A percentile compares a stretch with the other conserved stretches of the same genome.
phyloP scores from a whole-genome alignment of 352 stramenopile species.

The Phytophthora kernoviae region DNA sequence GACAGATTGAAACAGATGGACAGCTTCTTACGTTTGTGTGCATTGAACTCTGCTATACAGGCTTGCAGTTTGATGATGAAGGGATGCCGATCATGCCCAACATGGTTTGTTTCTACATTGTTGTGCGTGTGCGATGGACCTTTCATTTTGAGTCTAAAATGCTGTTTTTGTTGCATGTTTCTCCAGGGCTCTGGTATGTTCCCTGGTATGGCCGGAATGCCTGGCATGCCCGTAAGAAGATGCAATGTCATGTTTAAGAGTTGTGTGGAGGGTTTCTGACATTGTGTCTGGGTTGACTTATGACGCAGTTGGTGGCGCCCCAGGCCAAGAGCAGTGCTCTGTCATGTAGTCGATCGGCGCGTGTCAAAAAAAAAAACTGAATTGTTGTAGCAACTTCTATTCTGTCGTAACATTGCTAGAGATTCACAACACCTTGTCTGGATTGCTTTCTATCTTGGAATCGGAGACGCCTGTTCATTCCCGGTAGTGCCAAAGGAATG shows the following conservation, averaged over 20 bases:
- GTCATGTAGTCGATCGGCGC: slow-evolving; percentile 55
- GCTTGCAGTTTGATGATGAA: slow-evolving; percentile 96
- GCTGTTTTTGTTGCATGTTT: not conserved
- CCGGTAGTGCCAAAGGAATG: slow-evolving; percentile 18
- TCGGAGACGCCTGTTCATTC: slow-evolving; percentile 22
- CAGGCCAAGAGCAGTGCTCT: slow-evolving; percentile 75
- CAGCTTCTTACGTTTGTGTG: slow-evolving; percentile 1
- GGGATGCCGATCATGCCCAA: slow-evolving; percentile 97
- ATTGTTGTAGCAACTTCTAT: slow-evolving; percentile 24
- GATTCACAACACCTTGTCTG: slow-evolving; percentile 15
- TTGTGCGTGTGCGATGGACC: not conserved
- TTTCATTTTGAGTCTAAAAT: not conserved
- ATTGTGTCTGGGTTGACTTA: slow-evolving; percentile 6
- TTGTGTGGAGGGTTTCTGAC: slow-evolving; percentile 1
- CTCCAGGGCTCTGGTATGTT: slow-evolving; percentile 76
- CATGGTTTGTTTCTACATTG: slow-evolving; percentile 56
- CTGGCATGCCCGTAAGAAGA: slow-evolving; percentile 75
- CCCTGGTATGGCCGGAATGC: slow-evolving; percentile 83
- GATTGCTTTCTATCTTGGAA: slow-evolving; percentile 20
- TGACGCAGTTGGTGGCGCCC: slow-evolving; percentile 47
- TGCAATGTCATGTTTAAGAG: slow-evolving; percentile 11
- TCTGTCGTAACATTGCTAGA: slow-evolving; percentile 30
- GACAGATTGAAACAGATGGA: not conserved
- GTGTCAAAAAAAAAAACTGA: no score
- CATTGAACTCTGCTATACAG: slow-evolving; percentile 12